Evolutionary conservation across 2,329 filamentous ascomycete genomes (phyloP), one percentile per base, ranked within the genome.

Genomic region (Periconia sp.): DNA sequence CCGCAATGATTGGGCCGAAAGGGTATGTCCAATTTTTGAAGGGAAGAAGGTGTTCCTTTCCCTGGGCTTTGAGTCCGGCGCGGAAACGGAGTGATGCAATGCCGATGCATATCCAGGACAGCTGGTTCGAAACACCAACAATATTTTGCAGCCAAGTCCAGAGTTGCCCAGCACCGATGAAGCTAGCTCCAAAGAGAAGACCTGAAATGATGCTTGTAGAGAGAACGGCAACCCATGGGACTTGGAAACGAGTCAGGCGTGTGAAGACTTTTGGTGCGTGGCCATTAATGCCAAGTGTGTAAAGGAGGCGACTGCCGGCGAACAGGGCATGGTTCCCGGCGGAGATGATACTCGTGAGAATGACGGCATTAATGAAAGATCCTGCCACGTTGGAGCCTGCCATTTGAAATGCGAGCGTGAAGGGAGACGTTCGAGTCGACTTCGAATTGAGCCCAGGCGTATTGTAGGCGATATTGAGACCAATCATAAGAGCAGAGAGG

Each of bases 181-280:
- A 77, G 69, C 41, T 79, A 51, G 57, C 76, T 71, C 18, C 73
- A 66, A 48, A 79, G 57, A 22, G 65, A 33, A 40, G 66, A 16
- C 57, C 57, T 0, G 60, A 70, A 35, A 77, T 72, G 12, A 74
- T 19, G 13, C 56, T 59, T 4, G 62, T 63, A 7, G 61, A 56
- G 18, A 64, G 34, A 3, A 74, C 70, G n/a, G 63, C 59, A 11
- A 61, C 67, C 56, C 66, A 68, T 1, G 68, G 70, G 4, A 74
- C 72, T 56, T 71, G 73, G 48, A 57, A 67, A 48, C 69, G 73
- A 4, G 69, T 71, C 50, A 74, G 69, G 31, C 66, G 69, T 32
- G 83, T 83, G 13, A 96, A 76, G 49, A 92, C 79, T 40, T 75
- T 78, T 1, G 91, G 91, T 0, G 89, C 91, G 66, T 94, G 89